A percentile compares a stretch with the other conserved stretches of the same genome.
Evolutionary conservation across 139 green algal species (phyloP).

Genomic region (Volvox africanus): DNA sequence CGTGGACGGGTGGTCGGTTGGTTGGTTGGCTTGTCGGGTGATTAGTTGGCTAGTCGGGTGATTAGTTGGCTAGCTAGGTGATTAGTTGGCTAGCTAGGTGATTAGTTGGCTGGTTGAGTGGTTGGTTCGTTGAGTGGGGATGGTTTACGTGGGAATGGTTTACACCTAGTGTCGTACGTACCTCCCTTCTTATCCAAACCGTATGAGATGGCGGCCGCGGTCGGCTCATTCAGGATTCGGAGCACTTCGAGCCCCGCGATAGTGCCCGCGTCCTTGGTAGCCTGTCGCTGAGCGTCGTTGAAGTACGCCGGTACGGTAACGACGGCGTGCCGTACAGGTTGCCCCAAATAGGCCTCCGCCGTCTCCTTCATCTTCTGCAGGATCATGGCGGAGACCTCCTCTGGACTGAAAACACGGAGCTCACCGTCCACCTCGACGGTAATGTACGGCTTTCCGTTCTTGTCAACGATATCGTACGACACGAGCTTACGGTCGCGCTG

Average conservation of each 20-base stretch:
- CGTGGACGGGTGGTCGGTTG: no score
- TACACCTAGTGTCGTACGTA: background rate
- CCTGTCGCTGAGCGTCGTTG: conserved; percentile 96
- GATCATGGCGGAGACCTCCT: conserved; percentile 99
- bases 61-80: no score
- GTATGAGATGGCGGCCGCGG: conserved; percentile 96
- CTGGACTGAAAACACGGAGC: conserved; percentile 86
- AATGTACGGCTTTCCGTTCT: conserved; percentile 93
- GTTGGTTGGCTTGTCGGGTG: no score
- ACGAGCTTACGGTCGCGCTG: conserved; percentile 97
- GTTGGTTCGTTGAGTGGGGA: no score
- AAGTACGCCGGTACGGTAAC: conserved; percentile 99
- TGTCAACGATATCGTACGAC: conserved; percentile 97
- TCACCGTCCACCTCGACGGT: conserved; percentile 73
- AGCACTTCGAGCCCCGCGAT: conserved; percentile 94
- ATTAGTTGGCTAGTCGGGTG: no score
- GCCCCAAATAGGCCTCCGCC: conserved; percentile 90
- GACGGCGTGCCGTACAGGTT: conserved; percentile 86
- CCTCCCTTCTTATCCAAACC: conserved; percentile 96
- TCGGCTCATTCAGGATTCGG: conserved; percentile 99
- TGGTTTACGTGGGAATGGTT: no score
- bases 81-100: no score
- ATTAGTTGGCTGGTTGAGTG: no score
- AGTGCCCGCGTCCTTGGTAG: conserved; percentile 92
- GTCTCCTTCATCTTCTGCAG: conserved; percentile 96